Evolutionary conservation across 305 asterid species (phyloP), one percentile per base, ranked within the genome.

Genomic region (Fraxinus sp.): DNA sequence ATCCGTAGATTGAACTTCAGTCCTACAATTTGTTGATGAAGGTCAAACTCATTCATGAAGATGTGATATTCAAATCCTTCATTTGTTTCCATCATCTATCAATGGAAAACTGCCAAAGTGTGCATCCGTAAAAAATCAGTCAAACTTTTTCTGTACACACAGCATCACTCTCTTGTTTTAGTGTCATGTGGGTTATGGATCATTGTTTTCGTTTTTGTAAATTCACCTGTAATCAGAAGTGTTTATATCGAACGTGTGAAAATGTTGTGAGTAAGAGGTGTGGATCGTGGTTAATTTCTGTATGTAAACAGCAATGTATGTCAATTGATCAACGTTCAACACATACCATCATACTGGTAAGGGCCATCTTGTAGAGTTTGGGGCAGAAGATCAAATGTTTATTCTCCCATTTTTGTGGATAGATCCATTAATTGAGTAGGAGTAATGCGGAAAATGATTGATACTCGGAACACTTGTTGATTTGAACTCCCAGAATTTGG

Each of bases 121-220:
- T 41, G 49, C 49, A 10, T 41, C 13, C 10, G 49, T 39, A 39
- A 39, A 39, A 7, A 39, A 39, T 9, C 49, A 13, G 4, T 9
- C 49, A 2, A 41, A 41, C 49, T 41, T 41, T 10, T 41, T 41
- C 16, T 41, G 49, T 41, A 41, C 16, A 2, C 16, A 41, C 0
- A 41, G 16, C 14, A 41, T 41, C 49, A 41, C 49, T 41, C 49
- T 10, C 37, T 30, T 30, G 1, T 43, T 37, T 10, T n/a, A 55
- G 22, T 3, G 7, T 52, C 22, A 77, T 30, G n/a, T 76, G 84
- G 66, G 81, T 75, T 28, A 46, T 86, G 20, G 20, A 16, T 49
- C 59, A 49, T 1, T 81, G 41, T 74, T 36, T 49, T 18, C 35
- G 55, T 14, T 77, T 14, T 4, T 83, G 79, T 57, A 80, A 57